Evolutionary conservation across 345 rosid genomes (phyloP), one percentile per base, ranked within the genome.

Genomic region (Draba incana): DNA sequence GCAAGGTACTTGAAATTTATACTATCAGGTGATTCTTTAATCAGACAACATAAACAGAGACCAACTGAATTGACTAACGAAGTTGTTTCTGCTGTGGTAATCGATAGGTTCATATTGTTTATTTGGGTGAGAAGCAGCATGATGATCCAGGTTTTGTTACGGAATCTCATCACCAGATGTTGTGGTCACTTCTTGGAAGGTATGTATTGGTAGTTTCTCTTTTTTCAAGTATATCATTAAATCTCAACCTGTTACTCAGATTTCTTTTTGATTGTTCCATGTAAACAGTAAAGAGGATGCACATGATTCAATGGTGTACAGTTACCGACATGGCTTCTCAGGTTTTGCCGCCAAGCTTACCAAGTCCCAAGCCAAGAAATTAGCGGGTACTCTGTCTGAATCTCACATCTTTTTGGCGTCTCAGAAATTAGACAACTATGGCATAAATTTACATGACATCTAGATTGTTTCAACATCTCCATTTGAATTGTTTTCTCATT

Each of bases 341-440:
- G 89, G 89, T 45, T 80, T 87, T 5, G 81, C 84, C 0, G 89
- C 89, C 11, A 66, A 62, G 48, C 77, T 86, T 33, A 81, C 78
- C 31, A 76, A 83, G 9, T 79, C 75, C 31, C 78, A 84, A 57
- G 83, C 81, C 4, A 76, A 67, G 43, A 43, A 62, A 31, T 16
- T 83, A 24, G 80, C 86, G 2, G 75, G 83, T 77, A 74, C 38
- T 38, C 10, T 11, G 43, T 45, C 37, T n/a, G 0, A 23, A 24
- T 61, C 27, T 61, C 28, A 4, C 3, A 2, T 23, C 24, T 31
- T 67, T 31, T 58, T 25, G 24, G 64, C 42, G 10, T 48, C n/a
- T 0, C 0, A 15, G 15, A n/a, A 39, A 39, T 6, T 27, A 51
- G 27, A 51, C 7, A 39, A 23, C 10, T 20, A 47, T 1, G 13